Evolutionary conservation across 768 basidiomycete species (phyloP).

Genomic region (Leccinellum rugosiceps): DNA sequence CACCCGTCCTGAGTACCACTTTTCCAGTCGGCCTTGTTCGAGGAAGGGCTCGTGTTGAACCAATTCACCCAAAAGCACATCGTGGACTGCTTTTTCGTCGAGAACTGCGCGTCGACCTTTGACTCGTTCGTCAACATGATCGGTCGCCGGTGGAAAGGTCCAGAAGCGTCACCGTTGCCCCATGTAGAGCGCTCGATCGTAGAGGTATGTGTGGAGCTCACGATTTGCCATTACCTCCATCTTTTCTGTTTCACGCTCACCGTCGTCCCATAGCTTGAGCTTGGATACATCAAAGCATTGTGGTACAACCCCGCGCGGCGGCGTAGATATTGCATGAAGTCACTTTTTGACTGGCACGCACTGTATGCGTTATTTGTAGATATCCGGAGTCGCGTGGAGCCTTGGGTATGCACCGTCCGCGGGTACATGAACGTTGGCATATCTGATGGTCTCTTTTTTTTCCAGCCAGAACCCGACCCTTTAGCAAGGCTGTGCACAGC

Average conservation of each 20-base stretch:
- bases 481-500: constrained; percentile 23
- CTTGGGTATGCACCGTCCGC: constrained; percentile 9
- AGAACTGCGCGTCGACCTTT: constrained; percentile 58
- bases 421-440: background rate
- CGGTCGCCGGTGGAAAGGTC: constrained; percentile 37
- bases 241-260: background rate
- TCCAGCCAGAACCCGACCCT: constrained; percentile 30
- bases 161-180: constrained; percentile 35
- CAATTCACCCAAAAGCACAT: constrained; percentile 51
- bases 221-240: background rate
- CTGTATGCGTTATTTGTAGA: constrained; percentile 48
- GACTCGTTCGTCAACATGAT: constrained; percentile 41
- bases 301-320: constrained; percentile 71
- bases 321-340: constrained; percentile 61
- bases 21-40: constrained; percentile 52
- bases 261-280: constrained; percentile 46
- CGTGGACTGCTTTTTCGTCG: constrained; percentile 60
- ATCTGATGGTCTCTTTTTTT: constrained; percentile 4
- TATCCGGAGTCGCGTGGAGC: constrained; percentile 18
- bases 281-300: constrained; percentile 53
- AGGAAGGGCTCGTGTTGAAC: constrained; percentile 53
- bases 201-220: constrained; percentile 26
- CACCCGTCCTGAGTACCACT: background rate
- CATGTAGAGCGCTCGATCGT: constrained; percentile 40
- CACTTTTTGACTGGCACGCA: constrained; percentile 62